Evolutionary conservation across 768 basidiomycete genomes (phyloP), one percentile per base, ranked within the genome.

Genomic region (Stropharia rugosoannulata): DNA sequence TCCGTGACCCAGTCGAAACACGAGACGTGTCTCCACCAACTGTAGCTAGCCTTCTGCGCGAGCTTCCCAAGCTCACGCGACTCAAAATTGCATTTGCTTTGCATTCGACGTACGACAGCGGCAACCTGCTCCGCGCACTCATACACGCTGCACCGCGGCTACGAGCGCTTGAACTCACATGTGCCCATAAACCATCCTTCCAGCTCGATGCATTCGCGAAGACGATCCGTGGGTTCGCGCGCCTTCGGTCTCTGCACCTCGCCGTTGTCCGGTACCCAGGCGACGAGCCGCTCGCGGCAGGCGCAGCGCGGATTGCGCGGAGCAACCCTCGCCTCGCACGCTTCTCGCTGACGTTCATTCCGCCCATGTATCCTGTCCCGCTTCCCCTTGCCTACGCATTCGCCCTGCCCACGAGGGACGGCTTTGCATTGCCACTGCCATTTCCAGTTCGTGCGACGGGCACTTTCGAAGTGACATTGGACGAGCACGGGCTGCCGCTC

Each of bases 91-190:
- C 81, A 13, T 90, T 90, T 64, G 78, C 81, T 38, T 78, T 90
- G 48, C 86, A 90, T 62, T 84, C 84, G 1, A 83, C 84, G 63
- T 90, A 90, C 63, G 89, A 91, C 60, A 85, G 86, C 62, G 85
- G 82, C 25, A 84, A 84, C 60, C 72, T 90, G 55, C 74, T 91
- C 35, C 81, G 86, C 43, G 84, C 85, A 3, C 78, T 91, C 54
- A 81, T 83, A 50, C 71, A 81, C 11, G 79, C 85, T 0, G 90
- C 88, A 62, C 88, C 89, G 10, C 77, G 79, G 50, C 74, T 91
- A 37, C 75, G 72, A 35, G 80, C 84, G 64, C 74, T 91, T 7
- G 82, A 87, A 58, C 69, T 91, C 40, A 83, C 83, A 13, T 89
- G 86, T 64, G 76, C 79, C 11, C 82, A 82, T 61, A 85, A 82